These are phyloP conservation scores for Phytophthora brassicae DNA, from an alignment of 352 stramenopile species.

Conservation along the genomic window DNA sequence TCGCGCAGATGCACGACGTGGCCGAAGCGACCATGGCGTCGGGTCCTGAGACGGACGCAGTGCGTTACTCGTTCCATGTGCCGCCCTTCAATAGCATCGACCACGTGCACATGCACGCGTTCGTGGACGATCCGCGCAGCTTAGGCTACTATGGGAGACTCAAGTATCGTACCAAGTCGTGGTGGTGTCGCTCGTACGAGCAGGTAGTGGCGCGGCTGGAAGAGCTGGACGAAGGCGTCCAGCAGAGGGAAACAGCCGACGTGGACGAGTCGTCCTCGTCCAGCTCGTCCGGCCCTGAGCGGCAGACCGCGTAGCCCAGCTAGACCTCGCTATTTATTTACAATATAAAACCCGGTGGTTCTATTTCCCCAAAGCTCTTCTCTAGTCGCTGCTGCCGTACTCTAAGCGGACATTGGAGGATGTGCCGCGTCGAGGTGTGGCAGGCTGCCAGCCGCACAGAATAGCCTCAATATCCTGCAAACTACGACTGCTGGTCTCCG, in stretches of 20 bases:
- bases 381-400: slow-evolving; percentile 34
- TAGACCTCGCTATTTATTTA: slow-evolving; percentile 29
- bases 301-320: slow-evolving; percentile 13
- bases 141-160: slow-evolving; percentile 63
- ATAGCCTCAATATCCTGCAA: slow-evolving; percentile 84
- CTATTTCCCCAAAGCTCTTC: slow-evolving; percentile 2
- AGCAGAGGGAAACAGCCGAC: slow-evolving; percentile 8
- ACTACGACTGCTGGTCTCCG: slow-evolving; percentile 73
- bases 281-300: slow-evolving; percentile 18
- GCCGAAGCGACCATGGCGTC: slow-evolving; percentile 48
- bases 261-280: slow-evolving; percentile 18
- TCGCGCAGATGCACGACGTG: slow-evolving; percentile 66
- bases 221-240: slow-evolving; percentile 17
- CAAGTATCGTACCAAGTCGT: slow-evolving; percentile 84
- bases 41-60: neutral
- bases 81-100: slow-evolving; percentile 89
- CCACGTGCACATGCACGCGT: slow-evolving; percentile 88
- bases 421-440: slow-evolving; percentile 53
- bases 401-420: slow-evolving; percentile 57
- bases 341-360: slow-evolving; percentile 21
- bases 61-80: slow-evolving; percentile 63
- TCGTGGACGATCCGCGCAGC: slow-evolving; percentile 40
- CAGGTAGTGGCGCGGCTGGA: slow-evolving; percentile 53
- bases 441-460: slow-evolving; percentile 68
- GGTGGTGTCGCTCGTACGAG: slow-evolving; percentile 82